phyloP scores from a whole-genome alignment of 1,139 yeast genomes.

The Pichia kudriavzevii region DNA sequence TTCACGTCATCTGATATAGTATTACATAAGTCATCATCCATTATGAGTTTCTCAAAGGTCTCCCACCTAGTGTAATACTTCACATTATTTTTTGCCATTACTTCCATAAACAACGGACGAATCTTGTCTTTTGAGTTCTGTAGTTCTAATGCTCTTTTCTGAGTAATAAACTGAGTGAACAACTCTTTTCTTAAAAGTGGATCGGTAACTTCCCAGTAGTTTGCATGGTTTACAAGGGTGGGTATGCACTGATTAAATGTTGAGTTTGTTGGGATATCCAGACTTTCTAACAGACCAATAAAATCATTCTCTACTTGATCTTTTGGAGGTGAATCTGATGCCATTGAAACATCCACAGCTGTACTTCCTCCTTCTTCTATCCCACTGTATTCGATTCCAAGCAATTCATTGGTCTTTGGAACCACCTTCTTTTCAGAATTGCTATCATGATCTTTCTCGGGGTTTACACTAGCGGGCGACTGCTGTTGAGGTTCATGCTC shows the following conservation, averaged over 20 bases:
- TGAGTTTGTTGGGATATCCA: slow-evolving; percentile 66
- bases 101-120: slow-evolving; percentile 43
- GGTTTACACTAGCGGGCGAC: neutral
- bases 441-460: neutral
- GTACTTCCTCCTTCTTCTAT: neutral
- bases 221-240: slow-evolving; percentile 48
- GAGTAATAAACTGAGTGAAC: slow-evolving; percentile 58
- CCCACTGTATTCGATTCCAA: slow-evolving; percentile 5
- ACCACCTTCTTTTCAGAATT: slow-evolving; percentile 1
- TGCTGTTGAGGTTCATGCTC: neutral
- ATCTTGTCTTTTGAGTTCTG: slow-evolving; percentile 50
- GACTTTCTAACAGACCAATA: slow-evolving; percentile 42
- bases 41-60: slow-evolving; percentile 42
- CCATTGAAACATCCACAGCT: no score
- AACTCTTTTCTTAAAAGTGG: slow-evolving; percentile 52
- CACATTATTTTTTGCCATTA: slow-evolving; percentile 41
- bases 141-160: slow-evolving; percentile 48
- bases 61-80: slow-evolving; percentile 62
- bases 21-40: slow-evolving; percentile 62
- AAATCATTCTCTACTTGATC: slow-evolving; percentile 34
- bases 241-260: slow-evolving; percentile 63
- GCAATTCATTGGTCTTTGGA: slow-evolving; percentile 9
- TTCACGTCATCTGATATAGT: slow-evolving; percentile 54
- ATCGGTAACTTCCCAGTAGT: slow-evolving; percentile 64
- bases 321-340: neutral